phyloP scores from a whole-genome alignment of 805 yeast genomes.

The Candida ulmi region DNA sequence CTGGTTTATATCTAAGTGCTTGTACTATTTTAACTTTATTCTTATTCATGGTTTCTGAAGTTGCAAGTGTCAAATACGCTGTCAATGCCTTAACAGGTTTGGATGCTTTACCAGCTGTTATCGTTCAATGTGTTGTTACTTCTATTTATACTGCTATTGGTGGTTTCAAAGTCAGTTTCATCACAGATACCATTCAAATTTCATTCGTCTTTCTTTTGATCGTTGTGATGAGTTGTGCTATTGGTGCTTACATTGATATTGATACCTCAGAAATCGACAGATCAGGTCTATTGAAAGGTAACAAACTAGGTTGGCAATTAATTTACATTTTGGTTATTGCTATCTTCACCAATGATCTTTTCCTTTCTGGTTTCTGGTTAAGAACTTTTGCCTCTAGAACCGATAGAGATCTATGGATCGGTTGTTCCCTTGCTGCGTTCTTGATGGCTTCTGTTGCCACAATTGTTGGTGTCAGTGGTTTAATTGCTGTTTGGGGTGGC shows the following conservation, averaged over 20 bases:
- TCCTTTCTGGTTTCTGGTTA: slow-evolving; percentile 90
- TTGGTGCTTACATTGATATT: slow-evolving; percentile 62
- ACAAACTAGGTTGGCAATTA: slow-evolving; percentile 83
- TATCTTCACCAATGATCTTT: slow-evolving; percentile 83
- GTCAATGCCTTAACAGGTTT: slow-evolving; percentile 73
- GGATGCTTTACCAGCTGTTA: slow-evolving; percentile 72
- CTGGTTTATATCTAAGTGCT: slow-evolving; percentile 70
- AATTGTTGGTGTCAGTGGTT: slow-evolving; percentile 76
- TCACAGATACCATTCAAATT: slow-evolving; percentile 87
- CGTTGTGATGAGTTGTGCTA: slow-evolving; percentile 69
- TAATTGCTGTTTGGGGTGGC: slow-evolving; percentile 89
- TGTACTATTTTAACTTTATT: slow-evolving; percentile 83
- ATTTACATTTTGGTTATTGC: slow-evolving; percentile 81
- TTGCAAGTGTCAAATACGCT: slow-evolving; percentile 75
- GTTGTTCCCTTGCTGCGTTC: slow-evolving; percentile 69
- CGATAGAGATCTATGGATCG: slow-evolving; percentile 68
- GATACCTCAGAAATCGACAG: slow-evolving; percentile 60
- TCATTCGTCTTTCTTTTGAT: slow-evolving; percentile 58
- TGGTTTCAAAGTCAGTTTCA: slow-evolving; percentile 82
- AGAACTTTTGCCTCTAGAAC: slow-evolving; percentile 86
- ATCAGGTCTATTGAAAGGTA: slow-evolving; percentile 57
- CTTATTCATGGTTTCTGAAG: slow-evolving; percentile 81
- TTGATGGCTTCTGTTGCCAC: slow-evolving; percentile 59
- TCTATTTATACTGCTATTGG: slow-evolving; percentile 84
- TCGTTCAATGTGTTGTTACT: slow-evolving; percentile 83